Evolutionary conservation across 169 alveolate species (phyloP), one percentile per base, ranked within the genome.

Genomic region (Plasmodium inui): DNA sequence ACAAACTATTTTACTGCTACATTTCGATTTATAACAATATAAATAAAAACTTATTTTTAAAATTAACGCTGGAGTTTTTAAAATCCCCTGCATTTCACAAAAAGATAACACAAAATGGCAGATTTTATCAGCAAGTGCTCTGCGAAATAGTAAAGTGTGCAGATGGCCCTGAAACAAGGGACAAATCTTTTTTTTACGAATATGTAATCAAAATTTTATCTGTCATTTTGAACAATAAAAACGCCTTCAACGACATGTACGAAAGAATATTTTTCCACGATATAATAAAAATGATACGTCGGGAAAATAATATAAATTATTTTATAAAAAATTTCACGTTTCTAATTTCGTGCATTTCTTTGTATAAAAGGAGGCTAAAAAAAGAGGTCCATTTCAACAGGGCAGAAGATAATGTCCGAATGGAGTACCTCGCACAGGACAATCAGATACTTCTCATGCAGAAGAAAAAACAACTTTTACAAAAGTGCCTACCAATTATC

Each of bases 341-440:
- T 82, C 34, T 91, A 32, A 83, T 91, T 81, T 91, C 95, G n/a
- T 91, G 95, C 57, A 46, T 91, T 82, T 67, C 95, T 44, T 72
- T 50, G 14, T 91, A 91, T 91, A 91, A 91, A n/a, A 81, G 92
- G 84, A 22, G 28, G 19, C 37, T 91, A 82, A 91, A 82, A 70
- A 50, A 73, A 70, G 70, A 88, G 32, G 50, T 44, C 55, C 37
- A 22, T 44, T 44, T 30, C 19, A 30, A 78, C 71, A 37, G 34
- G 41, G 14, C 37, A 34, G 28, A 78, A 1, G 81, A 22, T 50
- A 26, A 30, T 28, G 39, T 41, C 67, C 37, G 6, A 61, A 50
- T 19, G 26, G 37, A 76, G 17, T 34, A 14, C 19, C 12, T 14
- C 41, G 12, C 57, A 41, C 30, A 26, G 46, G 79, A 73, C 6